Conservation (phyloP, 2,329 filamentous ascomycete species). For the Magnaporthales sp. region DNA sequence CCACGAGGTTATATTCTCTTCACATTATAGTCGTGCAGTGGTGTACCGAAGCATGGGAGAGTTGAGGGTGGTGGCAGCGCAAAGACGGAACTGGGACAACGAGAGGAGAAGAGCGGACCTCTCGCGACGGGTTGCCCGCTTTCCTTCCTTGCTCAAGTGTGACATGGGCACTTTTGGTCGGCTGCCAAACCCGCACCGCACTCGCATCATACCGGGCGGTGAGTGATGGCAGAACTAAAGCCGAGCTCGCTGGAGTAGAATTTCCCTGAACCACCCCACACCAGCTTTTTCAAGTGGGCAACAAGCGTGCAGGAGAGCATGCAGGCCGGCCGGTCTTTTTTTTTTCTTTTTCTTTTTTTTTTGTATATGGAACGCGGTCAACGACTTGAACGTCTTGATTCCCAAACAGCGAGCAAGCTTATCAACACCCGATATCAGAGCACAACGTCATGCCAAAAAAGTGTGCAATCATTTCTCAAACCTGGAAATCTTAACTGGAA, state of each 20-base stretch:
- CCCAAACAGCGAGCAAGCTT: neutral
- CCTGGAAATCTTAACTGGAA: neutral
- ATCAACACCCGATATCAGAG: neutral
- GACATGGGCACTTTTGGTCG: neutral
- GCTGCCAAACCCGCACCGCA: neutral
- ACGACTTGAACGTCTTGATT: neutral
- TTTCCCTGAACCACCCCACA: neutral
- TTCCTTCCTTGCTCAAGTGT: neutral
- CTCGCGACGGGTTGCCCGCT: neutral
- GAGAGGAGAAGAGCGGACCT: constrained; percentile 1
- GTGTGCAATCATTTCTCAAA: neutral
- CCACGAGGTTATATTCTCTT: neutral
- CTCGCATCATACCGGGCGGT: neutral
- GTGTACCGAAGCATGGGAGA: neutral
- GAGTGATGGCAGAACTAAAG: neutral
- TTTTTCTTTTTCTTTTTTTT: neutral
- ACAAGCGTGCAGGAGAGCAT: neutral
- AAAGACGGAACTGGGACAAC: neutral
- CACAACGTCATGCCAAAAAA: neutral
- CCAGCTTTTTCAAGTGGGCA: neutral
- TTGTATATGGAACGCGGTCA: neutral
- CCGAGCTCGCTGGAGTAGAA: neutral
- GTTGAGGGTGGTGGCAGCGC: neutral
- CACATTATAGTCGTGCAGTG: neutral
- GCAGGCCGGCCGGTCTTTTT: neutral